Base-by-base conservation (phyloP, 2,329 filamentous ascomycete species). In the Paraconiothyrium sp. region DNA sequence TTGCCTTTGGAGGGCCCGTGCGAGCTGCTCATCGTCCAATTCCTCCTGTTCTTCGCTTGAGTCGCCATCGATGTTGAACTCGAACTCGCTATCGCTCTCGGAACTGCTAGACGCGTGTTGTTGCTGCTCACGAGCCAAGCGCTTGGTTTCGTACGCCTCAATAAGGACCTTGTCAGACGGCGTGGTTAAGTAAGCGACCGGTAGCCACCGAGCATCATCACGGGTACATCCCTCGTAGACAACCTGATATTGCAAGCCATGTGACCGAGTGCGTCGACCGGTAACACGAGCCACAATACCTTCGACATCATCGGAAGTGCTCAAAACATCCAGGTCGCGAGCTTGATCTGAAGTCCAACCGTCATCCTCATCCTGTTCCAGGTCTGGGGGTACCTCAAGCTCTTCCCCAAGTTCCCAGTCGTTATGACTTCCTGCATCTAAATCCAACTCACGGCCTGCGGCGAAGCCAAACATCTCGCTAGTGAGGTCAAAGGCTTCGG, bases 1-100 rank as follows among this genome's bases (percentile, higher is more conserved):
- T 70, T 89, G 85, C 72, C 88, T 89, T 55, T 85, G 81, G 34
- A 91, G 75, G 27, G 90, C 78, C 43, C 84, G 81, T 43, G 89
- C 89, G 43, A 92, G 80, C 22, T 85, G 82, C 73, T 89, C 88
- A 64, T 92, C 88, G 9, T 63, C 80, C 32, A 79, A 77, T 50
- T 80, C 77, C 49, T 80, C 77, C n/a, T 80, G 77, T 1, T 75
- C 73, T 6, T 78, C 77, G 11, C 76, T 76, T 2, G 78, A 77
- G 16, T 79, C 76, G 1, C 76, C 75, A 37, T 78, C 72, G 20
- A 79, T 59, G 3, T 64, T 58, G 1, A 65, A 61, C 4, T 62
- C 58, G 16, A 50, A 50, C 2, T 65, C 50, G 11, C 63, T 70
- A 64, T 65, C 50, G 11, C 62, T 70, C 64, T 65, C 62, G 59